Conservation (phyloP, 257 asterid species). For the Thymus quinquecostatus region DNA sequence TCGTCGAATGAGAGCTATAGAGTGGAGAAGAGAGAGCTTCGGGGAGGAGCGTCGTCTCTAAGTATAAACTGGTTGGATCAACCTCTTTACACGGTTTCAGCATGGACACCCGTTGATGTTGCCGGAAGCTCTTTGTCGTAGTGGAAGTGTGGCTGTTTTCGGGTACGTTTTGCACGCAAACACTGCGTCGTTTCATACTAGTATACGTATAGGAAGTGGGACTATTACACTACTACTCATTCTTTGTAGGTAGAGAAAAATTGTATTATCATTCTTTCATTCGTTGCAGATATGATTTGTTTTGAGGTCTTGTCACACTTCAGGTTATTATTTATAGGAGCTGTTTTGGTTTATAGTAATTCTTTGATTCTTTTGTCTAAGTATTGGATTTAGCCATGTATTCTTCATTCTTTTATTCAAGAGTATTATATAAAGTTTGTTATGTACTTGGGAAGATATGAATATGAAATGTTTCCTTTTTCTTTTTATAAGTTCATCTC, state of each 20-base stretch:
- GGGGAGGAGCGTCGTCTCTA: slow-evolving; percentile 43
- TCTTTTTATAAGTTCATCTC: too few species aligned
- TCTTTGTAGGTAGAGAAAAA: slow-evolving; percentile 55
- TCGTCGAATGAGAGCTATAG: slow-evolving; percentile 39
- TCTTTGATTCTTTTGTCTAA: too few species aligned
- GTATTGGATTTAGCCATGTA: too few species aligned
- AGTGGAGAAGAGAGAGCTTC: slow-evolving; percentile 47
- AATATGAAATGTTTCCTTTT: too few species aligned
- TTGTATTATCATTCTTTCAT: slow-evolving; percentile 59
- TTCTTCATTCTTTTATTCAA: too few species aligned
- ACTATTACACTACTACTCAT: slow-evolving; percentile 2
- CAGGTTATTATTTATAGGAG: too few species aligned
- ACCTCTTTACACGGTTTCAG: slow-evolving; percentile 75
- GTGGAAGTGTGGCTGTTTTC: slow-evolving; percentile 23
- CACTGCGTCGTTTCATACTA: neutral
- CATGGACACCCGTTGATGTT: slow-evolving; percentile 56
- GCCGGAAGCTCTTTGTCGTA: slow-evolving; percentile 58
- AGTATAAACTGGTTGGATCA: slow-evolving; percentile 77
- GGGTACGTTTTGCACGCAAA: neutral
- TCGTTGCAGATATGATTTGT: slow-evolving; percentile 61
- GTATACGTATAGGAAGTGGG: slow-evolving; percentile 10
- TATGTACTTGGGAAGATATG: too few species aligned
- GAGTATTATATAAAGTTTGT: too few species aligned
- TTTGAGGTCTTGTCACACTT: slow-evolving; percentile 31
- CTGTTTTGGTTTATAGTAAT: too few species aligned